These are phyloP conservation scores for Waltiozyma sp. DNA, from an alignment of 1,139 yeast genomes.

Conservation along the genomic window DNA sequence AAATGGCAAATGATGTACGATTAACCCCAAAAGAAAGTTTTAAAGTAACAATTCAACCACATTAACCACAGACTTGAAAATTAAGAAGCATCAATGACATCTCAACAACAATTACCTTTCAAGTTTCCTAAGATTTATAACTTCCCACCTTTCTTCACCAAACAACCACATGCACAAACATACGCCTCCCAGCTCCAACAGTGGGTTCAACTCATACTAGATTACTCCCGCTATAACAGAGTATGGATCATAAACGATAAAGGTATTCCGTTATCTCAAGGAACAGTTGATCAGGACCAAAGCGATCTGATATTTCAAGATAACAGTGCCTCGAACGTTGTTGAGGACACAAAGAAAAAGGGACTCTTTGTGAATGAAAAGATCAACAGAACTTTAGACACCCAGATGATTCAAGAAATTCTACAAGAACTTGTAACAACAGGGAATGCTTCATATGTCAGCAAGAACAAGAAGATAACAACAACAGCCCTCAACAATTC, in stretches of 20 bases:
- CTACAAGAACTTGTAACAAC: constrained; percentile 46
- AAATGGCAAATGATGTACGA: no score
- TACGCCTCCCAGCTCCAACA: constrained; percentile 56
- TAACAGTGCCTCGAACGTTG: constrained; percentile 3
- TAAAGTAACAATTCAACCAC: no score
- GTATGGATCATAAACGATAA: constrained; percentile 37
- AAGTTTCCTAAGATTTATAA: constrained; percentile 65
- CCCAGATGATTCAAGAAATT: constrained; percentile 44
- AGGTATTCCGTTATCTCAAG: constrained; percentile 24
- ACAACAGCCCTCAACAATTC: constrained; percentile 21
- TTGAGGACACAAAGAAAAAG: constrained; percentile 4
- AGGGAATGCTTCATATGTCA: constrained; percentile 21
- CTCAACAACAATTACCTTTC: constrained; percentile 1
- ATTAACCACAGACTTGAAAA: no score
- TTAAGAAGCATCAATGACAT: no score
- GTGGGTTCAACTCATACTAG: constrained; percentile 46
- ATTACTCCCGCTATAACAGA: constrained; percentile 47
- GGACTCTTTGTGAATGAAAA: constrained; percentile 17
- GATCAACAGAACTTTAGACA: constrained; percentile 33
- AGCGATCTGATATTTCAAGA: constrained; percentile 5
- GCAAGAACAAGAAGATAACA: constrained; percentile 11
- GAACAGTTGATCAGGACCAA: constrained; percentile 20
- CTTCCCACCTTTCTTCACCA: constrained; percentile 88
- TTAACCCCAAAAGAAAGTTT: no score
- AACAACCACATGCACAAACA: constrained; percentile 76